Evolutionary conservation across 2,329 filamentous ascomycete species (phyloP), one percentile per base, ranked within the genome.

Genomic region (Akanthomyces dipterigenus): DNA sequence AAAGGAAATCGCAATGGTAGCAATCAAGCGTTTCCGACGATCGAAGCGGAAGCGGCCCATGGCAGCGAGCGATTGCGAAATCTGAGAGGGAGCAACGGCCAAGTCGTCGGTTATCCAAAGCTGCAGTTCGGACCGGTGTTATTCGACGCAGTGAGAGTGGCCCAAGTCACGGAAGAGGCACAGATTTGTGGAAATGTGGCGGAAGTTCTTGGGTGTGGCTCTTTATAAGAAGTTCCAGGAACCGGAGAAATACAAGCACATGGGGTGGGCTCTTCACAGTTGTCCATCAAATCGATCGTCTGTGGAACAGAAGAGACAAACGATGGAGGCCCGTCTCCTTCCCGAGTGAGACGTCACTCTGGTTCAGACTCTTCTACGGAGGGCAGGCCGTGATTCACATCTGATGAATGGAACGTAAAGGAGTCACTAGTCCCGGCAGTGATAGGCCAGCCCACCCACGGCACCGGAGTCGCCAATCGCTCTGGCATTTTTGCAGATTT

Each of bases 1-100:
- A 43, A 78, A 76, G 0, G 80, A 82, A 45, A 84, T 80, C 61
- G 63, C 71, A 53, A 84, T 82, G 0, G 78, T 78, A 5, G 72
- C 71, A 43, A 75, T 72, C 5, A 85, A 71, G 63, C 78, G 79
- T 60, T 78, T 75, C 68, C 78, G 82, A 38, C 65, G 67, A 20
- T 65, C 68, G 43, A 72, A 40, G 38, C 63, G 67, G 56, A 68
- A 62, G 7, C 34, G 46, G 34, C 42, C 36, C 69, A 69, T 71
- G 20, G 11, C 59, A 20, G 38, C 40, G 49, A 34, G 43, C 24
- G 46, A 24, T 36, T 18, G 40, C 24, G 26, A 20, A 2, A 16
- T 31, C 14, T n/a, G 5, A n/a, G 24, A 18, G 8, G 26, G 28
- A 3, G 11, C 31, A 16, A 42, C 8, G 8, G n/a, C 20, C 9